Percentiles rank a stretch among this genome's conserved stretches.
These are phyloP conservation scores for Russula dissimulans DNA, from an alignment of 768 basidiomycete species.

Conservation along the genomic window DNA sequence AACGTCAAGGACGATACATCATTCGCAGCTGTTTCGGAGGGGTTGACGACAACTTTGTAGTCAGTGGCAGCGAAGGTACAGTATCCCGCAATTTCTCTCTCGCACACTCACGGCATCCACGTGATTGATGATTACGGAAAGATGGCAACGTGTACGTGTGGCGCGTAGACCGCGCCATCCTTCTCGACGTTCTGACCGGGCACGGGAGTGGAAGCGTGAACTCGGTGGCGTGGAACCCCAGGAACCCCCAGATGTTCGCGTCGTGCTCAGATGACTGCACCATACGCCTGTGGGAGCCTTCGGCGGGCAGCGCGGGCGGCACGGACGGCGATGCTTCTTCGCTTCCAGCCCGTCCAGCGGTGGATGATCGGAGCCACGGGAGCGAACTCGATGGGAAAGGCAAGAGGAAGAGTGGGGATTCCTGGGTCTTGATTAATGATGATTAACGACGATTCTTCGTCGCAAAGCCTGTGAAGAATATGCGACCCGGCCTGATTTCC, in stretches of 20 bases:
- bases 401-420: conserved; percentile 53
- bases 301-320: conserved; percentile 20
- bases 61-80: conserved; percentile 93
- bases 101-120: not conserved
- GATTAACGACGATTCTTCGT: conserved; percentile 19
- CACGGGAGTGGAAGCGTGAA: conserved; percentile 90
- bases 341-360: not conserved
- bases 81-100: conserved; percentile 6
- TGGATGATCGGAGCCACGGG: conserved; percentile 7
- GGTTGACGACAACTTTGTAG: conserved; percentile 75
- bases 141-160: conserved; percentile 93
- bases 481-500: conserved; percentile 9
- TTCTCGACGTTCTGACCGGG: conserved; percentile 83
- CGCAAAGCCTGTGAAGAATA: conserved; percentile 11
- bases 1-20: conserved; percentile 73
- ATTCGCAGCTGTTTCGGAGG: conserved; percentile 95
- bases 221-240: conserved; percentile 93
- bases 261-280: conserved; percentile 91
- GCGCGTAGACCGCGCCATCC: conserved; percentile 76
- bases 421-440: conserved; percentile 24
- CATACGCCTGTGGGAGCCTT: conserved; percentile 83
- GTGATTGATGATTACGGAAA: conserved; percentile 27
- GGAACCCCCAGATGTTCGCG: conserved; percentile 85
- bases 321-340: conserved; percentile 12
- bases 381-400: conserved; percentile 40